These are phyloP conservation scores for Knoxia roxburghii DNA, from an alignment of 257 asterid genomes.

Conservation along the genomic window DNA sequence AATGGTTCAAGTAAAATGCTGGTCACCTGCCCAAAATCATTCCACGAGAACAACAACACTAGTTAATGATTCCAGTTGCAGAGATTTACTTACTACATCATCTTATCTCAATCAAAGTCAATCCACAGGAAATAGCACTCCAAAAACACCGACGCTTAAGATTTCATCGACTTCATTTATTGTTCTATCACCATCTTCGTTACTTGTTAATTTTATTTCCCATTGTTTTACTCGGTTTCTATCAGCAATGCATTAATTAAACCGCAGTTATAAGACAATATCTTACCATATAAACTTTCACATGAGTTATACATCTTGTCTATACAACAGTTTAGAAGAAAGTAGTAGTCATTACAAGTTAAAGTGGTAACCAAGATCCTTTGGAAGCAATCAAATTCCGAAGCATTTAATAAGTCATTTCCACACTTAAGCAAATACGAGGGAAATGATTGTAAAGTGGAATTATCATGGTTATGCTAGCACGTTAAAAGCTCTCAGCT, in stretches of 20 bases:
- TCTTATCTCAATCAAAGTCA: background rate
- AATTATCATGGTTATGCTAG: background rate
- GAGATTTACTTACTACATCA: background rate
- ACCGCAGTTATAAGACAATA: background rate
- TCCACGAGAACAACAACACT: no score
- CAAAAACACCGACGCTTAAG: background rate
- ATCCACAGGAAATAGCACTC: background rate
- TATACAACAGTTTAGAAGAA: background rate
- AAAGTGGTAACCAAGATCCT: background rate
- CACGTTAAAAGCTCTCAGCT: background rate
- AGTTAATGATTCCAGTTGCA: no score
- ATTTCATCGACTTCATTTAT: background rate
- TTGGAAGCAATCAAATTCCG: background rate
- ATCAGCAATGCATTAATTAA: no score
- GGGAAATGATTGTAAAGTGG: background rate
- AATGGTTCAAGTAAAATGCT: slow-evolving; percentile 51
- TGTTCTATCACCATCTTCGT: background rate
- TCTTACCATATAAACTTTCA: background rate
- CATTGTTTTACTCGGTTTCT: no score
- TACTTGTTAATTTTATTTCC: background rate
- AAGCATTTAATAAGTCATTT: background rate
- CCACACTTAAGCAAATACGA: background rate
- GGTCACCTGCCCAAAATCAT: slow-evolving; percentile 37
- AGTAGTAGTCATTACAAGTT: background rate
- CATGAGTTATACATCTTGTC: background rate